Base-by-base conservation (phyloP, 2,329 filamentous ascomycete genomes). In the Zalaria sp. region DNA sequence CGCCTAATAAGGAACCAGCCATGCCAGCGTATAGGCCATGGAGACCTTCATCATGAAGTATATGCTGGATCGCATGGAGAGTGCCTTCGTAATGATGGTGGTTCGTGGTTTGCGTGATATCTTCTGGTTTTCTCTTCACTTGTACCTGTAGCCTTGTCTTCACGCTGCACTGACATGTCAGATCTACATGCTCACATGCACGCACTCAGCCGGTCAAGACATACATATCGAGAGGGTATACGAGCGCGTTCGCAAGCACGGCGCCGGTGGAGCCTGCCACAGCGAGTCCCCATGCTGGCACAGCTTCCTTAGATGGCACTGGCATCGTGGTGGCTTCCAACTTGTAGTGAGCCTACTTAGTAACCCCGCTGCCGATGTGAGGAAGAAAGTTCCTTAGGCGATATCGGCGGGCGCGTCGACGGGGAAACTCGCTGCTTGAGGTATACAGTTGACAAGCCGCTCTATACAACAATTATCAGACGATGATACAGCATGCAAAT, bases 71-170 rank as follows among this genome's bases (percentile, higher is more conserved):
- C 27, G 91, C 91, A 63, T 98, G 86, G 67, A 86, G 72, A 6
- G 88, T 89, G 40, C 84, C 89, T 34, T 76, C 71, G 63, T 98
- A 98, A 64, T 94, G 86, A 43, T 75, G 71, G 39, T 79, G 69
- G 47, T 73, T 67, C 44, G 68, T 63, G 28, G 65, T 55, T 34
- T 55, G 59, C 41, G 46, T 51, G 37, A 65, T 59, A 39, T 65
- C 71, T 37, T 65, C 56, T 3, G 60, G 60, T 37, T 65, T 65
- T 46, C 58, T 55, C 58, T 88, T 93, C 41, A 93, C 80, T 63
- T 98, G 91, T 27, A 96, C 89, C 65, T 98, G 91, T 28, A 98
- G 73, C 44, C 87, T 81, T 38, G 91, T 98, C 68, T 98, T 98
- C 53, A 98, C 84, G 53, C 88, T 95, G 56, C 40, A n/a, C 38